Conservation (phyloP, 805 yeast genomes). For the Hanseniaspora thailandica region DNA sequence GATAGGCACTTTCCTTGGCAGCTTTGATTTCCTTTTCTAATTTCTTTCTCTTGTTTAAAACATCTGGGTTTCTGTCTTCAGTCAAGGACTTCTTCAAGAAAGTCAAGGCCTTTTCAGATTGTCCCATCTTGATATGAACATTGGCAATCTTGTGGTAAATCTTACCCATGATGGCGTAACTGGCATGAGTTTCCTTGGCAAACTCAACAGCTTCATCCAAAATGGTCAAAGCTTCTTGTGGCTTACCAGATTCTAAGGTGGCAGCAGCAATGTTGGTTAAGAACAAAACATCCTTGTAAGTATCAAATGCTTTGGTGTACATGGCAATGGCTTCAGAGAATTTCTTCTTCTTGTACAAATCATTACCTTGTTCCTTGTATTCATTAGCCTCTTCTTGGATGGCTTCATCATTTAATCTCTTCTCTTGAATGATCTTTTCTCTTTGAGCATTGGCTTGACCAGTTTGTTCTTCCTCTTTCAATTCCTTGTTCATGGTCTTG, state of each 20-base stretch:
- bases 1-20: constrained; percentile 62
- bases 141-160: constrained; percentile 87
- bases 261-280: constrained; percentile 97
- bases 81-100: constrained; percentile 82
- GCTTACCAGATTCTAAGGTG: constrained; percentile 89
- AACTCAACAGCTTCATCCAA: constrained; percentile 74
- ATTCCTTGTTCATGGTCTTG: constrained; percentile 14
- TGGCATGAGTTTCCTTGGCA: constrained; percentile 83
- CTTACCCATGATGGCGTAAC: constrained; percentile 83
- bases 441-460: constrained; percentile 17
- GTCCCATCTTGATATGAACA: constrained; percentile 61
- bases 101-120: constrained; percentile 61
- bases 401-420: constrained; percentile 23
- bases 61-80: constrained; percentile 94
- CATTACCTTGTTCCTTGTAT: constrained; percentile 76
- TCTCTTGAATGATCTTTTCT: constrained; percentile 15
- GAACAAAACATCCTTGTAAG: constrained; percentile 74
- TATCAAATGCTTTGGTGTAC: constrained; percentile 78
- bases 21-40: constrained; percentile 77
- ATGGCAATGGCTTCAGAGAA: constrained; percentile 86
- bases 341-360: constrained; percentile 69
- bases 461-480: constrained; percentile 24
- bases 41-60: constrained; percentile 71
- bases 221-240: constrained; percentile 70
- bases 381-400: constrained; percentile 47